Evolutionary conservation across 1,284 basidiomycete species (phyloP).

Genomic region (Naganishia albida): DNA sequence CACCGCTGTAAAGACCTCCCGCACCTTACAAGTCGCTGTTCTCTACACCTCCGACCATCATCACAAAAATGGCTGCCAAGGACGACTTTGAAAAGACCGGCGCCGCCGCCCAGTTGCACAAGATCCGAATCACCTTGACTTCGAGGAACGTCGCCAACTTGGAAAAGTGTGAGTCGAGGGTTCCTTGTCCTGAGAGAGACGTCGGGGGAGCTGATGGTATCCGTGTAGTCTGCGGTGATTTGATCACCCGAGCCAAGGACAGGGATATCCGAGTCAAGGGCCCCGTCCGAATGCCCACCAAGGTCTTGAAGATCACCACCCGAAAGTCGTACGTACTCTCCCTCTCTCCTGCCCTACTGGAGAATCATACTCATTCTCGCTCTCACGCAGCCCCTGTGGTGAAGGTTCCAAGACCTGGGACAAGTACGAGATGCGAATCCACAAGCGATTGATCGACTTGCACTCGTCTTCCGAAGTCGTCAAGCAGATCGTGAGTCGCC

Average conservation of each 20-base stretch:
- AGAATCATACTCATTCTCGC: slow-evolving; percentile 3
- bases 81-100: slow-evolving; percentile 95
- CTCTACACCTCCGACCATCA: slow-evolving; percentile 31
- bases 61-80: slow-evolving; percentile 84
- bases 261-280: slow-evolving; percentile 99
- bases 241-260: slow-evolving; percentile 99
- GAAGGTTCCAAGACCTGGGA: slow-evolving; percentile 99
- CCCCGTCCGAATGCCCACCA: slow-evolving; percentile 97
- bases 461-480: slow-evolving; percentile 98
- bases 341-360: not conserved
- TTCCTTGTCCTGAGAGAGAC: not conserved
- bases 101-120: slow-evolving; percentile 92
- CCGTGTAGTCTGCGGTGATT: slow-evolving; percentile 80
- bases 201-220: not conserved
- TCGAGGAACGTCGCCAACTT: slow-evolving; percentile 97
- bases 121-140: slow-evolving; percentile 99
- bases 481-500: slow-evolving; percentile 89
- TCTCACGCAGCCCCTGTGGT: slow-evolving; percentile 80
- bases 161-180: slow-evolving; percentile 79
- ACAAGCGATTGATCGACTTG: slow-evolving; percentile 99
- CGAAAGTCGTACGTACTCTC: slow-evolving; percentile 79
- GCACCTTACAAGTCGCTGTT: slow-evolving; percentile 35
- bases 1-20: slow-evolving; percentile 34
- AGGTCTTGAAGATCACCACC: slow-evolving; percentile 97
- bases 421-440: slow-evolving; percentile 97